A percentile compares a stretch with the other conserved stretches of the same genome.
These are phyloP conservation scores for Phytophthora hybrid DNA, from an alignment of 352 stramenopile species.

Conservation along the genomic window DNA sequence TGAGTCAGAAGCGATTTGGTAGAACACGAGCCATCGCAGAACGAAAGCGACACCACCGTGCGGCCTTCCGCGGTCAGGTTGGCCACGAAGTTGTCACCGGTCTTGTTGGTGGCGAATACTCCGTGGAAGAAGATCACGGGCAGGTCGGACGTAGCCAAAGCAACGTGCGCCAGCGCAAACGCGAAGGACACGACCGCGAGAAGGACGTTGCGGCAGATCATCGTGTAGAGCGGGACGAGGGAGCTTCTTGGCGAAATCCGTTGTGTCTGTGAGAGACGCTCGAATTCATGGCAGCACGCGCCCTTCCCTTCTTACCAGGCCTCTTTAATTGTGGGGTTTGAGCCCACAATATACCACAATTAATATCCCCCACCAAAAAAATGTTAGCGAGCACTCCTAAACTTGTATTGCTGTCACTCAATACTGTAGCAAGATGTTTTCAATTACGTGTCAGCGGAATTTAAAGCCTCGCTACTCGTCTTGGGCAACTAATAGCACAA, in stretches of 20 bases:
- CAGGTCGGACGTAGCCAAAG: conserved; percentile 20
- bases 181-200: conserved; percentile 15
- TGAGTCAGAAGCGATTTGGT: conserved; percentile 33
- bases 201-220: conserved; percentile 20
- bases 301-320: background rate
- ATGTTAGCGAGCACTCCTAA: too few relatives aligned
- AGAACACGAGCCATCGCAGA: conserved; percentile 42
- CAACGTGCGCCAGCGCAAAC: conserved; percentile 12
- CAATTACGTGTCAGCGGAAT: too few relatives aligned
- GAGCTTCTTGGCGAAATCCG: conserved; percentile 27
- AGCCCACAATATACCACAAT: too few relatives aligned
- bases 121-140: conserved; percentile 62
- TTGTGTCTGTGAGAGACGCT: conserved; percentile 16
- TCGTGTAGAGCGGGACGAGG: conserved; percentile 8
- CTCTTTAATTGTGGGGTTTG: too few relatives aligned
- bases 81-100: conserved; percentile 27
- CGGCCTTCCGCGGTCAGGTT: conserved; percentile 42
- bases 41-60: conserved; percentile 42
- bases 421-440: too few relatives aligned
- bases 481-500: too few relatives aligned
- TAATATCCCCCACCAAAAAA: too few relatives aligned
- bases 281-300: conserved; percentile 16
- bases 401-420: too few relatives aligned
- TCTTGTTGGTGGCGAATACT: conserved; percentile 24
- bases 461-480: too few relatives aligned